Evolutionary conservation across 2,329 filamentous ascomycete species (phyloP), one percentile per base, ranked within the genome.

Genomic region (Aspergillus sp.): DNA sequence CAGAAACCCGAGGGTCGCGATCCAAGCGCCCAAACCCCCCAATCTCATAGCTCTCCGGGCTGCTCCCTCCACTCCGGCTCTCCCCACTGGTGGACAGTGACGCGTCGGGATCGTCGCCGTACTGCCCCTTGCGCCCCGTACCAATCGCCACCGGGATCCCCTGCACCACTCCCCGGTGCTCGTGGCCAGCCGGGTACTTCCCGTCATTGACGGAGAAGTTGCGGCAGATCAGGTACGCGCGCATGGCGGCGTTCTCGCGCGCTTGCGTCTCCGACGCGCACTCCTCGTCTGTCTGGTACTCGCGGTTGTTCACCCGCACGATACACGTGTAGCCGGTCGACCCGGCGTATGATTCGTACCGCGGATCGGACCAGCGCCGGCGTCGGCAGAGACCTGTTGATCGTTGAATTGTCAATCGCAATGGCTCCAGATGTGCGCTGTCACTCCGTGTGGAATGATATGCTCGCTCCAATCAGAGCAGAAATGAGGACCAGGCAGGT

Each of bases 171-270:
- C 58, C 68, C 45, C 58, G 73, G 55, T 58, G 72, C 58, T 52
- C 71, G 65, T 57, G 72, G 43, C 61, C 76, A 49, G 47, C 71
- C 53, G 53, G 75, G 43, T 74, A 75, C 86, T 93, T 94, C 57
- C 89, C 89, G 51, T 93, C 86, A 57, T 94, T 95, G 60, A 93
- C 84, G 35, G 86, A 93, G 66, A 95, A 95, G 71, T 94, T 94
- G 44, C 86, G 82, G 70, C 89, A 95, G 47, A 95, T 91, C 77
- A 94, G 89, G 64, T 94, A 96, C 36, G 89, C 89, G 41, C 86
- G 82, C 75, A 93, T 93, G 39, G 89, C 89, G 15, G 89, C 89
- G 51, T 89, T 91, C 61, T 96, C 88, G 55, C 86, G 84, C 29
- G 89, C 89, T 44, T 93, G 71, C 30, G 75, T 69, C 57, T 89